phyloP scores from a whole-genome alignment of 805 yeast species.

The Candida adriatica region DNA sequence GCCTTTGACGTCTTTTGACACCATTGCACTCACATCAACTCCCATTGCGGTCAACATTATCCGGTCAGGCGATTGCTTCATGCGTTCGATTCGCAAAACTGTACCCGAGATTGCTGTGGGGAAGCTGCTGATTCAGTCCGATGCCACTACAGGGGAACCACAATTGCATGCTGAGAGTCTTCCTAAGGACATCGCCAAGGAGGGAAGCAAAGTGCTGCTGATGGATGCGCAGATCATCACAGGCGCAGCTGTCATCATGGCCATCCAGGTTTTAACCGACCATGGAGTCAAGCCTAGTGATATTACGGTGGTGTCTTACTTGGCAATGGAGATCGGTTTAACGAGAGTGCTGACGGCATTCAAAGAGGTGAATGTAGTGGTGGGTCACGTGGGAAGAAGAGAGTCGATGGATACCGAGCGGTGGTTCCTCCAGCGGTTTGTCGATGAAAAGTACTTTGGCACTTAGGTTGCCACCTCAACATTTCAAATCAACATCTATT shows the following conservation, averaged over 20 bases:
- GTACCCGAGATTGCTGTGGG: constrained; percentile 79
- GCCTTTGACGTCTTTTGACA: constrained; percentile 30
- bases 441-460: constrained; percentile 77
- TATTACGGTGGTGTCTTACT: constrained; percentile 62
- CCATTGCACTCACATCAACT: constrained; percentile 32
- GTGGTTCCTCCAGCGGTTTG: constrained; percentile 60
- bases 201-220: constrained; percentile 44
- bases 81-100: constrained; percentile 67
- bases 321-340: constrained; percentile 75
- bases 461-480: no score
- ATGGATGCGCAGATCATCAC: constrained; percentile 85
- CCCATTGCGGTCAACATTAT: constrained; percentile 73
- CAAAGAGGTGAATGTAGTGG: constrained; percentile 51
- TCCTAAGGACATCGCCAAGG: constrained; percentile 36
- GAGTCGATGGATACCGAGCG: constrained; percentile 42
- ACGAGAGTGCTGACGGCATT: constrained; percentile 70
- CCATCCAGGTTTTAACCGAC: constrained; percentile 78
- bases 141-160: constrained; percentile 88
- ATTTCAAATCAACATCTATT: no score
- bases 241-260: constrained; percentile 95
- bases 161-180: constrained; percentile 76
- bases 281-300: constrained; percentile 59
- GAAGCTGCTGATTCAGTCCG: constrained; percentile 80
- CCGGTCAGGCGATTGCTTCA: constrained; percentile 90
- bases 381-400: constrained; percentile 55